A percentile compares a stretch with the other conserved stretches of the same genome.
These are phyloP conservation scores for Bryum argenteum DNA, from an alignment of 225 moss, liverwort and hornwort genomes.

Conservation along the genomic window DNA sequence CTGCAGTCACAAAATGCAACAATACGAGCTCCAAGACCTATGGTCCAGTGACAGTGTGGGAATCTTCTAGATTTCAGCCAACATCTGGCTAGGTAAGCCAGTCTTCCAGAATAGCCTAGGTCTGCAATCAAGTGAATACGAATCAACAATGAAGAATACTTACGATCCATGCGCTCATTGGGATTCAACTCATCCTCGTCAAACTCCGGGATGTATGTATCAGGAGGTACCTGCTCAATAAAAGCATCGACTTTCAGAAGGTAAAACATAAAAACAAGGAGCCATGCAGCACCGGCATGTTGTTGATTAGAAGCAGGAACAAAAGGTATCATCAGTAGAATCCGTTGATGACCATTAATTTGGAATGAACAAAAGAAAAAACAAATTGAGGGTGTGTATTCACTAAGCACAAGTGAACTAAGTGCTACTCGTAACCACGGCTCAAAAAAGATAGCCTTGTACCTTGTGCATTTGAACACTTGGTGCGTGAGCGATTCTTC, in stretches of 20 bases:
- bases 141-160: slow-evolving; percentile 32
- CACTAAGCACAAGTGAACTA: neutral
- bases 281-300: neutral
- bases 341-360: neutral
- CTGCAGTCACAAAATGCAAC: slow-evolving; percentile 43
- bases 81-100: no score
- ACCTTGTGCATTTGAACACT: slow-evolving; percentile 99
- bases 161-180: slow-evolving; percentile 94
- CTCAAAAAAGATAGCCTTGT: neutral
- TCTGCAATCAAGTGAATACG: neutral
- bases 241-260: neutral
- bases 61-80: no score
- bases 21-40: slow-evolving; percentile 3
- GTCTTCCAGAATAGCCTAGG: no score
- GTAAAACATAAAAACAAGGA: neutral
- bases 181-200: slow-evolving; percentile 91
- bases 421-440: neutral
- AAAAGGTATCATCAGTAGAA: neutral
- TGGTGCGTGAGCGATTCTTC: slow-evolving; percentile 91
- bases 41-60: no score
- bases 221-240: slow-evolving; percentile 77
- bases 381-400: neutral
- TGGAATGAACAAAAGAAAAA: no score
- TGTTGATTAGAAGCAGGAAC: neutral
- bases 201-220: slow-evolving; percentile 86